Conservation (phyloP, 208 protist genomes). For the Trichomonas gallinae region DNA sequence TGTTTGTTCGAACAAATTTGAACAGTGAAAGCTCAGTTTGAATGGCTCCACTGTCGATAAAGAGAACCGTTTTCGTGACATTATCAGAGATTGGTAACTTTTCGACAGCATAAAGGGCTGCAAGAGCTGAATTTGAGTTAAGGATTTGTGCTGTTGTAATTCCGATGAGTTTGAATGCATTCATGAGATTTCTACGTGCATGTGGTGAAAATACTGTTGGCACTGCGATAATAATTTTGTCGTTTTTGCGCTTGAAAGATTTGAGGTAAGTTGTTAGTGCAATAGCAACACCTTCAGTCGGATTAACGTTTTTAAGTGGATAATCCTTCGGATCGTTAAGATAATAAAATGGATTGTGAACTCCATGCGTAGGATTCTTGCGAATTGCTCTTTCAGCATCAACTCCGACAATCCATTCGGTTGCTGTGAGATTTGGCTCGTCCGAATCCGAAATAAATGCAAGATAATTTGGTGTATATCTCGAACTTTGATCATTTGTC, state of each 20-base stretch:
- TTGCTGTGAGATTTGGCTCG: not conserved
- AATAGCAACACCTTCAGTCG: not conserved
- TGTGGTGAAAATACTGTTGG: conserved; percentile 4
- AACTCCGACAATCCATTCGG: not conserved
- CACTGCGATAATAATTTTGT: not conserved
- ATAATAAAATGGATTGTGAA: conserved; percentile 5
- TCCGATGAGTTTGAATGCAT: not conserved
- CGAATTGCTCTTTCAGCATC: not conserved
- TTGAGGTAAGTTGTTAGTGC: not conserved
- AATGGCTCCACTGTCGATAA: not conserved
- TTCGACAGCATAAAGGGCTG: not conserved
- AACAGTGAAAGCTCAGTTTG: not conserved
- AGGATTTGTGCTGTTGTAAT: not conserved
- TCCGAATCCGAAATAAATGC: not conserved
- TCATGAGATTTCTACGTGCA: not conserved
- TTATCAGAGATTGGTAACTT: not conserved
- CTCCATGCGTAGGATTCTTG: not conserved
- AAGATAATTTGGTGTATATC: not conserved
- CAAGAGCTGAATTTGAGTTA: not conserved
- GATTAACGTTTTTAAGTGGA: not conserved
- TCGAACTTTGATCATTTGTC: not conserved
- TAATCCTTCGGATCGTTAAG: not conserved
- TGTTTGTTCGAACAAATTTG: not conserved
- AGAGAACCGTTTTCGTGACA: not conserved
- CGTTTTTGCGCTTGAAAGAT: not conserved